Evolutionary conservation across 495 filamentous ascomycete species (phyloP), one percentile per base, ranked within the genome.

Genomic region (Aspergillus homomorphus): DNA sequence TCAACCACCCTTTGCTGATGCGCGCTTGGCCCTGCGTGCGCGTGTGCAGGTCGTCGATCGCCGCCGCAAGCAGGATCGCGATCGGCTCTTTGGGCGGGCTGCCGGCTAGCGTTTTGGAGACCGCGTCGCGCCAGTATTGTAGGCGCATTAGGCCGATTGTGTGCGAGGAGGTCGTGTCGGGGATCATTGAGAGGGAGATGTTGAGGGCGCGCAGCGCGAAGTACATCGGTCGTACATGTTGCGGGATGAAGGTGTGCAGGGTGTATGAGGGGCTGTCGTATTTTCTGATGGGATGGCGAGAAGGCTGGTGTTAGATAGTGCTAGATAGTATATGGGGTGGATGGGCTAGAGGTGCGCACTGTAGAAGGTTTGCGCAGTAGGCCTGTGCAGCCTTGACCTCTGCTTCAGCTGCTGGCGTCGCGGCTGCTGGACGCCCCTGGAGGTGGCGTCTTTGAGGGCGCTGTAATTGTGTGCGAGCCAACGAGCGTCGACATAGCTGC

Each of bases 121-220:
- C 73, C 21, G 89, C 81, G 63, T 96, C 92, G 26, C 88, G 84
- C 91, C 95, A 97, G 80, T 96, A 98, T 72, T 96, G 90, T 63
- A 95, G 87, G 44, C 94, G 91, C 80, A 97, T 84, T 18, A 84
- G 79, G 15, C 90, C 94, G 51, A 96, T 86, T 18, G 88, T 87
- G 21, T 86, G 82, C 38, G 84, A 92, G 55, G 88, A 91, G 18
- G 92, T 91, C 8, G 87, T 83, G 77, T 97, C 93, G 53, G 93
- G 89, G 60, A 98, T 87, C 41, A 87, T 81, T 42, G 92, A 91
- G 42, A 96, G 81, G 62, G 96, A 92, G 66, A 96, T 81, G 68
- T 98, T 98, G 73, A 98, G 84, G 33, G 94, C 90, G 43, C 92
- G 90, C 38, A 98, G 82, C 53, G 92, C 91, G 61, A 96, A 84